Percentiles rank a stretch among this genome's conserved stretches.
phyloP scores from a whole-genome alignment of 345 rosid species.

The Gossypium bickii region DNA sequence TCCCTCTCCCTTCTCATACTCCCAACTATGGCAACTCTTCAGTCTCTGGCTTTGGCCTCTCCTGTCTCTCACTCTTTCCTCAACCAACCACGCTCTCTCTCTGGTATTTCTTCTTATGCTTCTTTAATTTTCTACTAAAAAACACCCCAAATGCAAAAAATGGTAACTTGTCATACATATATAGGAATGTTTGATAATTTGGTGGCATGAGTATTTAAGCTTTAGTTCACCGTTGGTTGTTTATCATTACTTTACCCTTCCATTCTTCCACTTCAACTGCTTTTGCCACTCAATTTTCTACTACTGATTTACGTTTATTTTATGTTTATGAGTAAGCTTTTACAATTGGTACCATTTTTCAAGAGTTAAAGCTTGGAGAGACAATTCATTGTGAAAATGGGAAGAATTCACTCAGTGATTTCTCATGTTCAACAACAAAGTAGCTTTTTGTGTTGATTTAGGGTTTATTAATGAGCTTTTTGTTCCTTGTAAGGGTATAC shows the following conservation, averaged over 20 bases:
- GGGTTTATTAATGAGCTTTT: not conserved
- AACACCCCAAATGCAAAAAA: not conserved
- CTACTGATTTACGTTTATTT: not conserved
- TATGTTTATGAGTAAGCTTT: not conserved
- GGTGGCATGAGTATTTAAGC: not conserved
- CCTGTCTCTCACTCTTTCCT: conserved; percentile 31
- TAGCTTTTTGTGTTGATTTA: not conserved
- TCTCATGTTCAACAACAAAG: not conserved
- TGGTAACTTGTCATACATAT: no score
- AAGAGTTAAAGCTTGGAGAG: not conserved
- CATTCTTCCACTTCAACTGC: not conserved
- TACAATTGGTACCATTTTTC: not conserved
- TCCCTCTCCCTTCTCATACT: not conserved
- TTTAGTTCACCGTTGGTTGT: not conserved
- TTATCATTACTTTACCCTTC: not conserved
- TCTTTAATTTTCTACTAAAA: not conserved
- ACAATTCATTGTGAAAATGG: not conserved
- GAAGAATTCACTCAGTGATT: not conserved
- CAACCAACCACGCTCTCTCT: conserved; percentile 27
- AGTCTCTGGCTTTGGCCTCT: conserved; percentile 40
- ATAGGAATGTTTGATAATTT: not conserved
- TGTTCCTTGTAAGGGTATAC: not conserved
- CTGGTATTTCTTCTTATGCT: conserved; percentile 22
- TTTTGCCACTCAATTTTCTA: not conserved
- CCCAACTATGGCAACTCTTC: conserved; percentile 40